These are phyloP conservation scores for Aspergillus neoniger DNA, from an alignment of 2,329 filamentous ascomycete genomes.

Conservation along the genomic window DNA sequence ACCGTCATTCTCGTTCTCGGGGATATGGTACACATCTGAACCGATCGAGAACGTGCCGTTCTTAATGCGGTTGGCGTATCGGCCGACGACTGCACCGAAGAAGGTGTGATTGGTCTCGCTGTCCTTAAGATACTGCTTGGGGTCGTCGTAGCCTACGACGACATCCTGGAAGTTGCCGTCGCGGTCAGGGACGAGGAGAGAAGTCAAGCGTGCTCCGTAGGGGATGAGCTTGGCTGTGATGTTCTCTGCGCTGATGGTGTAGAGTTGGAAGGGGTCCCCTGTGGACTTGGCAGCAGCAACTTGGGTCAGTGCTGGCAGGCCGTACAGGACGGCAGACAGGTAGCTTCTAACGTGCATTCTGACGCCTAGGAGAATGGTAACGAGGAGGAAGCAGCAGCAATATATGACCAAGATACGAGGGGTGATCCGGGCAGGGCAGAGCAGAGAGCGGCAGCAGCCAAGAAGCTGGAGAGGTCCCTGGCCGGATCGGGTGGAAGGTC, in stretches of 20 bases:
- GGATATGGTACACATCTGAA: constrained; percentile 49
- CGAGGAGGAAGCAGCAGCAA: constrained; percentile 32
- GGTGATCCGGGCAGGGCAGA: constrained; percentile 33
- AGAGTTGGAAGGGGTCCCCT: constrained; percentile 43
- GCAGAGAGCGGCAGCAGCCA: constrained; percentile 29
- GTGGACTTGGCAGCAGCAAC: constrained; percentile 12
- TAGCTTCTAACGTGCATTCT: constrained; percentile 42
- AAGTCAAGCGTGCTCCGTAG: constrained; percentile 51
- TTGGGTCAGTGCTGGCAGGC: constrained; percentile 33
- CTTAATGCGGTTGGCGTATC: constrained; percentile 59
- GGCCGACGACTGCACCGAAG: constrained; percentile 52
- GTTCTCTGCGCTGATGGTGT: constrained; percentile 49
- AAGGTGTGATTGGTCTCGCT: constrained; percentile 50
- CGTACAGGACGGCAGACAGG: constrained; percentile 35
- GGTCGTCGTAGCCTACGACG: constrained; percentile 53
- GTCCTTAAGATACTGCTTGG: constrained; percentile 47
- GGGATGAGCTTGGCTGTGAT: constrained; percentile 53
- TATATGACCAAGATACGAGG: constrained; percentile 32
- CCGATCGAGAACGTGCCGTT: constrained; percentile 58
- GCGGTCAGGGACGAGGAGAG: constrained; percentile 53
- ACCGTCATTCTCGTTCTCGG: constrained; percentile 55
- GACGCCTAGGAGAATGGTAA: constrained; percentile 31
- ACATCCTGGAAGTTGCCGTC: constrained; percentile 53
- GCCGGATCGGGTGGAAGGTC: constrained; percentile 20
- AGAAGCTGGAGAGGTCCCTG: constrained; percentile 23